Evolutionary conservation across 257 asterid species (phyloP), one percentile per base, ranked within the genome.

Genomic region (Linderniella brevidens): DNA sequence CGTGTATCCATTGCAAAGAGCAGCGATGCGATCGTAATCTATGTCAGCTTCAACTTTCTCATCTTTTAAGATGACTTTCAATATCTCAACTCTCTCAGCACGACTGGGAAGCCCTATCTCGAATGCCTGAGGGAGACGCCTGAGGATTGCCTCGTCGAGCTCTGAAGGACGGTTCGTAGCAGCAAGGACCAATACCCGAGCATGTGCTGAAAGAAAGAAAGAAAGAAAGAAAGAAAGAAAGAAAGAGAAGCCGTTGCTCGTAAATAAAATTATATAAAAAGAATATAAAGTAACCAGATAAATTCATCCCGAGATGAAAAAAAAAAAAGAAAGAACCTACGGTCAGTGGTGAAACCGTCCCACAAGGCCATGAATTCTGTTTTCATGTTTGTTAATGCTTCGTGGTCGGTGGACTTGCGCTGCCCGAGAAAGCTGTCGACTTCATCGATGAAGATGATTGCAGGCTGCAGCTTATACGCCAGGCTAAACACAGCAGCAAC

Each of bases 101-200:
- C 17, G 65, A 63, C 69, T 75, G 44, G 94, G 98, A 18, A 70
- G 37, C 54, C 96, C 96, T 44, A 90, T 72, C 68, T 90, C 94
- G 69, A 90, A 90, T 51, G 96, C 75, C 71, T 81, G 98, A 54
- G 98, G 94, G 51, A 90, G 78, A 56, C 96, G 96, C 37, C 96
- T 70, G 52, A 90, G 90, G 58, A 88, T 84, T 55, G 98, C 96
- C 65, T 85, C 98, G 64, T 88, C 98, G 51, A 88, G 98, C 68
- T 88, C 96, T 16, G 93, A 88, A 57, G 98, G 98, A 44, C 92
- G 94, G 64, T 88, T 88, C 49, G 98, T 88, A 0, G 98, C 98
- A 52, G 93, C 87, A 20, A 88, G 95, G 49, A 88, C 98, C 95
- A 81, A 80, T 52, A 84, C 96, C 55, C 70, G 79, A 57, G 98